Conservation (phyloP, 1,139 yeast genomes). For the Suhomyces coccinellae region DNA sequence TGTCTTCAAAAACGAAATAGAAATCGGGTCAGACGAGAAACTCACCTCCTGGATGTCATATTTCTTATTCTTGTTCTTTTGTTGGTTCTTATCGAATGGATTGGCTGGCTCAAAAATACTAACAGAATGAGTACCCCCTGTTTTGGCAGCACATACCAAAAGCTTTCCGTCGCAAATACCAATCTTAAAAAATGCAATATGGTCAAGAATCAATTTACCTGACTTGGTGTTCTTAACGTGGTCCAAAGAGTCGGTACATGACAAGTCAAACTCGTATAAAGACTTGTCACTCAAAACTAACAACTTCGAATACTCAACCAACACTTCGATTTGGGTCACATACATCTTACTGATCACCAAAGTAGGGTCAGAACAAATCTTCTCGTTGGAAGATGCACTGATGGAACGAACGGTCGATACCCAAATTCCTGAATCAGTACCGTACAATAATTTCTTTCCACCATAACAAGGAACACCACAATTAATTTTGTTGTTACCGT, state of each 20-base stretch:
- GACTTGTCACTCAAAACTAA: conserved; percentile 82
- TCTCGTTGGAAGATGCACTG: conserved; percentile 45
- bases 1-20: conserved; percentile 85
- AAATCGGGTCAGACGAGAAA: conserved; percentile 86
- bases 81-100: conserved; percentile 57
- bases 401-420: conserved; percentile 61
- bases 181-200: conserved; percentile 84
- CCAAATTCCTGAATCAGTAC: conserved; percentile 91
- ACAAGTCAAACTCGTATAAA: conserved; percentile 77
- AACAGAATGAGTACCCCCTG: conserved; percentile 72
- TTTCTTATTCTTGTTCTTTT: conserved; percentile 62
- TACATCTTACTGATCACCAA: conserved; percentile 74
- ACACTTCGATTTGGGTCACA: conserved; percentile 85
- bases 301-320: conserved; percentile 87
- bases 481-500: conserved; percentile 71
- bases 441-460: conserved; percentile 85
- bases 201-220: conserved; percentile 78
- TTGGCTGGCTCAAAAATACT: conserved; percentile 80
- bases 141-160: conserved; percentile 86
- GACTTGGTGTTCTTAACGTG: conserved; percentile 68
- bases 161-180: conserved; percentile 91
- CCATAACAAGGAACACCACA: conserved; percentile 96
- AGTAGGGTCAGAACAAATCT: conserved; percentile 70
- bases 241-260: conserved; percentile 67
- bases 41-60: conserved; percentile 72